A percentile compares a stretch with the other conserved stretches of the same genome.
These are phyloP conservation scores for Ricinus communis DNA, from an alignment of 345 rosid species.

Conservation along the genomic window DNA sequence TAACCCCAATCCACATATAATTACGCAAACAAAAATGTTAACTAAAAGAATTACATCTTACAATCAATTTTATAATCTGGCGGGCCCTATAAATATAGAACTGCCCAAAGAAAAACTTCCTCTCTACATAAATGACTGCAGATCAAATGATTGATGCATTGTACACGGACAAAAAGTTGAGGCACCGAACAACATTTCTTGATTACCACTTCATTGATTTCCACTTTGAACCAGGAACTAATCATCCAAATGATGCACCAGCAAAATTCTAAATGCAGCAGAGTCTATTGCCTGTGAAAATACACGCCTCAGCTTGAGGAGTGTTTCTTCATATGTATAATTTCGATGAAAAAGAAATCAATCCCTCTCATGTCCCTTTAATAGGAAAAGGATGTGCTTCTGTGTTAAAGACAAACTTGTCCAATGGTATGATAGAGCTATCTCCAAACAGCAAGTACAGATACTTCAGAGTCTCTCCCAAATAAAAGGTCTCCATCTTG, in stretches of 20 bases:
- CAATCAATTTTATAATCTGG: constrained; percentile 3
- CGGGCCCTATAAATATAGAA: background rate
- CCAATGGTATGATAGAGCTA: constrained; percentile 66
- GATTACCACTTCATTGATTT: constrained; percentile 1
- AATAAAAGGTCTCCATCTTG: constrained; percentile 93
- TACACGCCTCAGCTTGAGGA: background rate
- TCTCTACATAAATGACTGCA: constrained; percentile 11
- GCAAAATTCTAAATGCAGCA: background rate
- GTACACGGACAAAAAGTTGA: too few species aligned
- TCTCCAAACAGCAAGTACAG: constrained; percentile 89
- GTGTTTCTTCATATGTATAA: constrained; percentile 15
- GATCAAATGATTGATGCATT: background rate
- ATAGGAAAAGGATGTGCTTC: constrained; percentile 95
- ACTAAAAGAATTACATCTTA: constrained; percentile 18
- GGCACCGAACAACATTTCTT: background rate
- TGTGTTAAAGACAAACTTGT: constrained; percentile 82
- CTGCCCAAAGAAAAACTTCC: constrained; percentile 4
- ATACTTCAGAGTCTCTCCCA: constrained; percentile 88
- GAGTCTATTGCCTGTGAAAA: background rate
- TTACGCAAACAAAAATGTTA: background rate
- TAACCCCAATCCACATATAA: constrained; percentile 10
- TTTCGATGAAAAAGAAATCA: constrained; percentile 8
- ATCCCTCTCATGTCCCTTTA: constrained; percentile 29
- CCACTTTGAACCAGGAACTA: constrained; percentile 13
- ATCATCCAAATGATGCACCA: constrained; percentile 4